These are phyloP conservation scores for Malania oleifera DNA, from an alignment of 164 flowering plant species.

Conservation along the genomic window DNA sequence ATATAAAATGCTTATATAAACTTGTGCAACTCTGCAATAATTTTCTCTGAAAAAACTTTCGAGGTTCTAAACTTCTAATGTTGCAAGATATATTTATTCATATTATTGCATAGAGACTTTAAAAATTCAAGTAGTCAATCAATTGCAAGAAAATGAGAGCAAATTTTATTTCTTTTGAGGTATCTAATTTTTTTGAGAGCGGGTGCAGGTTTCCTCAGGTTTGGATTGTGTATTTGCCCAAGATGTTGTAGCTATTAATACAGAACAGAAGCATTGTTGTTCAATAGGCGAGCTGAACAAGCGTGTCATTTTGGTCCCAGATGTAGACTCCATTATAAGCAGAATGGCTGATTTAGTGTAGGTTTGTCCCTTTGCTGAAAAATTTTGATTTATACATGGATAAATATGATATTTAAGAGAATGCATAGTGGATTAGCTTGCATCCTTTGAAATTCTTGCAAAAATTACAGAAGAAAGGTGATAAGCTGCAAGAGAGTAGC, in stretches of 20 bases:
- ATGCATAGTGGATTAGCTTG: background rate
- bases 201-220: constrained; percentile 55
- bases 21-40: background rate
- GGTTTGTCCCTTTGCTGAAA: constrained; percentile 5
- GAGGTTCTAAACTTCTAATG: background rate
- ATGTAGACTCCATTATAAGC: constrained; percentile 42
- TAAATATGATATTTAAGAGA: background rate
- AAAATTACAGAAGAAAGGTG: background rate
- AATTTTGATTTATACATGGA: constrained; percentile 1
- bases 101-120: background rate
- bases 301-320: constrained; percentile 55
- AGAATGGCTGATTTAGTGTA: constrained; percentile 25
- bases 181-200: background rate
- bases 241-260: constrained; percentile 53
- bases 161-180: background rate
- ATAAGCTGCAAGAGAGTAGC: background rate
- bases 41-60: background rate
- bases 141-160: background rate
- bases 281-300: constrained; percentile 48
- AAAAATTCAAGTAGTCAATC: background rate
- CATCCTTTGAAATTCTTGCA: background rate
- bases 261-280: constrained; percentile 39
- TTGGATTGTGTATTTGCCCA: constrained; percentile 47
- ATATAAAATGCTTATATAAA: no score
- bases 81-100: no score